phyloP scores from a whole-genome alignment of 2,329 filamentous ascomycete genomes.

The Colletotrichum sublineola region DNA sequence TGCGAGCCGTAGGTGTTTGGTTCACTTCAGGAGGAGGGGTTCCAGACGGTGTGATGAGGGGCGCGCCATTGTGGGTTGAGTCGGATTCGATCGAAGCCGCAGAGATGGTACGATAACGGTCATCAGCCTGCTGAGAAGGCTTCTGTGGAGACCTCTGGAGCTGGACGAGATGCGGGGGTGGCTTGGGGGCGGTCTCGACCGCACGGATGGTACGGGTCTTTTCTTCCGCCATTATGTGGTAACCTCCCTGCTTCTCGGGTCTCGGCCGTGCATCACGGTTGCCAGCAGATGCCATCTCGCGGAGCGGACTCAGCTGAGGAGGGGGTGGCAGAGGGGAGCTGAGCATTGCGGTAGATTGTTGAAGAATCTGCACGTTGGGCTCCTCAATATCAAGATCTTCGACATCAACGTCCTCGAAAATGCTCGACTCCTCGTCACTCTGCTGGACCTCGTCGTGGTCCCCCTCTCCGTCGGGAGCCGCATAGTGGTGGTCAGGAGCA shows the following conservation, averaged over 20 bases:
- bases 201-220: slow-evolving; percentile 59
- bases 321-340: slow-evolving; percentile 62
- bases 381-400: slow-evolving; percentile 58
- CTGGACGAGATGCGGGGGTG: slow-evolving; percentile 51
- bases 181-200: slow-evolving; percentile 47
- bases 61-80: slow-evolving; percentile 47
- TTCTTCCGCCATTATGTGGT: slow-evolving; percentile 63
- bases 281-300: slow-evolving; percentile 55
- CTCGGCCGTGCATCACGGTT: slow-evolving; percentile 53
- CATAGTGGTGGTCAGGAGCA: slow-evolving; percentile 45
- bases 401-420: slow-evolving; percentile 60
- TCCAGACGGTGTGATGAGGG: slow-evolving; percentile 39
- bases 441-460: slow-evolving; percentile 48
- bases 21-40: slow-evolving; percentile 24
- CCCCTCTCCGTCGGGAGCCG: slow-evolving; percentile 18
- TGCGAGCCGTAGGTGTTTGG: slow-evolving; percentile 31
- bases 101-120: slow-evolving; percentile 35
- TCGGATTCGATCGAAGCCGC: slow-evolving; percentile 43
- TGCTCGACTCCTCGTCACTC: slow-evolving; percentile 57
- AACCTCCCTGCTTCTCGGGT: slow-evolving; percentile 55
- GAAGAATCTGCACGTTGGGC: slow-evolving; percentile 60
- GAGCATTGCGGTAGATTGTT: slow-evolving; percentile 59
- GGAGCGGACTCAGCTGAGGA: slow-evolving; percentile 65
- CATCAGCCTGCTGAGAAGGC: slow-evolving; percentile 38
- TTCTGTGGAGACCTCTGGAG: slow-evolving; percentile 51